A percentile compares a stretch with the other conserved stretches of the same genome.
These are phyloP conservation scores for Fusarium mundagurra DNA, from an alignment of 2,329 filamentous ascomycete genomes.

Conservation along the genomic window DNA sequence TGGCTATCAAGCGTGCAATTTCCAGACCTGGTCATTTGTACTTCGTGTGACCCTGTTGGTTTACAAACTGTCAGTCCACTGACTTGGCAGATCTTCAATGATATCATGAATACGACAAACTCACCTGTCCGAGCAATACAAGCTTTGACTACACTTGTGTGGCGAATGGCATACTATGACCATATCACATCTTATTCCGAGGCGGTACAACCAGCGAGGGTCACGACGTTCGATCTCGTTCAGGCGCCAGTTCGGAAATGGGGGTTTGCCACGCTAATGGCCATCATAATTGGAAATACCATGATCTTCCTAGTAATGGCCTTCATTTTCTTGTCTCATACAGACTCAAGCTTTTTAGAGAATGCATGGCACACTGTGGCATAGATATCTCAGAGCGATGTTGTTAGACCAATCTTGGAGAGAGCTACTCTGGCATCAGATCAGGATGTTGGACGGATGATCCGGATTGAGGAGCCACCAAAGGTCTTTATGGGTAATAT, in stretches of 20 bases:
- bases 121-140: not conserved
- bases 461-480: not conserved
- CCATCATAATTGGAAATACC: not conserved
- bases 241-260: not conserved
- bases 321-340: not conserved
- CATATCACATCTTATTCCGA: not conserved
- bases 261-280: not conserved
- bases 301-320: not conserved
- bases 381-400: fast-evolving
- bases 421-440: not conserved
- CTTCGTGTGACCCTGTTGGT: not conserved
- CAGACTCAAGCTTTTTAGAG: not conserved
- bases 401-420: not conserved
- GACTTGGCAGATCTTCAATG: not conserved
- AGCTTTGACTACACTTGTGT: not conserved
- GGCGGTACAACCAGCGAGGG: fast-evolving
- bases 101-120: not conserved
- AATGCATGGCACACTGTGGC: not conserved
- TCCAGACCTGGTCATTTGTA: not conserved
- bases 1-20: not conserved
- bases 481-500: not conserved
- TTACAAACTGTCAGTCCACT: not conserved
- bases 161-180: not conserved
- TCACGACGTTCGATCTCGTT: not conserved
- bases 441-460: not conserved